A percentile compares a stretch with the other conserved stretches of the same genome.
Evolutionary conservation across 176 grass and related monocot genomes (phyloP).

Genomic region (Zea luxurians): DNA sequence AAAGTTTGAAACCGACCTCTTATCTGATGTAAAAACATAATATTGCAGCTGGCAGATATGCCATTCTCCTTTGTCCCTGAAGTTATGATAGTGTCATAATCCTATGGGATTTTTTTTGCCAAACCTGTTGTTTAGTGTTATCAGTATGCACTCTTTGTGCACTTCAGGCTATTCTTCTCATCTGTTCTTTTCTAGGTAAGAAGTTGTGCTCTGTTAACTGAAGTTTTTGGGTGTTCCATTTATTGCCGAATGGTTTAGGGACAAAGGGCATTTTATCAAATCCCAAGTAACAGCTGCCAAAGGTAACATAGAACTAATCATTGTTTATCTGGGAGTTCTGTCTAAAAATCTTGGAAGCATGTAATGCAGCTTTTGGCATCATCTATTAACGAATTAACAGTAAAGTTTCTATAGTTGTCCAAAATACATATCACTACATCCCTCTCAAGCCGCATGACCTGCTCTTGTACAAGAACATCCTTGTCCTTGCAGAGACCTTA

Average conservation of each 20-base stretch:
- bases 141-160: not conserved
- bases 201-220: not conserved
- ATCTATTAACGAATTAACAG: not conserved
- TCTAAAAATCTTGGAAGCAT: slow-evolving; percentile 10
- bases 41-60: too few species aligned
- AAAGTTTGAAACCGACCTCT: too few species aligned
- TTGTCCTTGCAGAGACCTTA: too few species aligned
- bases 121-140: slow-evolving; percentile 18
- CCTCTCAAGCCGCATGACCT: too few species aligned
- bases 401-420: too few species aligned
- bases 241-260: too few species aligned
- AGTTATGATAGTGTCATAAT: slow-evolving; percentile 18
- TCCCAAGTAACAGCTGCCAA: too few species aligned
- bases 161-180: slow-evolving; percentile 7
- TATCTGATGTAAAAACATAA: too few species aligned
- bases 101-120: slow-evolving; percentile 6
- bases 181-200: slow-evolving; percentile 21
- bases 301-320: slow-evolving; percentile 33
- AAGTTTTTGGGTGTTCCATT: too few species aligned
- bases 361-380: not conserved
- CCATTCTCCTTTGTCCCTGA: not conserved
- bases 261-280: too few species aligned
- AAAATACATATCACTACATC: too few species aligned
- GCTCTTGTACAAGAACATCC: too few species aligned
- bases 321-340: not conserved